Conservation (phyloP, 257 asterid species). For the Coffea eugenioides region DNA sequence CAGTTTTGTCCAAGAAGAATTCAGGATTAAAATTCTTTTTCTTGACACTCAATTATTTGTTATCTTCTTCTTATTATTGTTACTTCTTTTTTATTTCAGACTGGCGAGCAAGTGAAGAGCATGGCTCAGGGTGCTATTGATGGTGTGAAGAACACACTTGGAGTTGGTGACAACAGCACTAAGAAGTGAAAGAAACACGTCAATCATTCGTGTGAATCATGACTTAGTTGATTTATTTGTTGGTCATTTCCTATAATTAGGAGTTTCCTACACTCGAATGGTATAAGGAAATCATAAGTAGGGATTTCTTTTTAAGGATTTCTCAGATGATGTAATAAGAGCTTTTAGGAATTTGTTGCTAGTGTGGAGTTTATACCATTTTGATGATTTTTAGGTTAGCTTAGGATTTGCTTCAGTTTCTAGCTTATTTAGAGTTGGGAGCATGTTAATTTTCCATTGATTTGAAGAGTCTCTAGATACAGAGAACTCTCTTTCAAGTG, state of each 20-base stretch:
- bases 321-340: neutral
- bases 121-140: constrained; percentile 75
- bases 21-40: neutral
- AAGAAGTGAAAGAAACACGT: constrained; percentile 38
- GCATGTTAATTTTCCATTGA: neutral
- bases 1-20: neutral
- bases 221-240: neutral
- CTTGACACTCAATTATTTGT: too few relatives aligned
- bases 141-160: constrained; percentile 72
- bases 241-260: neutral
- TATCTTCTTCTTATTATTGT: too few relatives aligned
- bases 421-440: neutral
- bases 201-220: too few relatives aligned
- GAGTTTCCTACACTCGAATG: neutral
- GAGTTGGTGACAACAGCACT: constrained; percentile 46
- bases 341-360: neutral
- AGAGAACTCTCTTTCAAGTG: neutral
- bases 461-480: neutral
- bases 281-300: neutral
- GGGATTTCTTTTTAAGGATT: constrained; percentile 1
- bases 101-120: constrained; percentile 51
- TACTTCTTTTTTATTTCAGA: constrained; percentile 24
- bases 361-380: neutral
- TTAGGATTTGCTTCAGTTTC: neutral
- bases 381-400: neutral